These are phyloP conservation scores for Candida lessepsii DNA, from an alignment of 805 yeast species.

Conservation along the genomic window DNA sequence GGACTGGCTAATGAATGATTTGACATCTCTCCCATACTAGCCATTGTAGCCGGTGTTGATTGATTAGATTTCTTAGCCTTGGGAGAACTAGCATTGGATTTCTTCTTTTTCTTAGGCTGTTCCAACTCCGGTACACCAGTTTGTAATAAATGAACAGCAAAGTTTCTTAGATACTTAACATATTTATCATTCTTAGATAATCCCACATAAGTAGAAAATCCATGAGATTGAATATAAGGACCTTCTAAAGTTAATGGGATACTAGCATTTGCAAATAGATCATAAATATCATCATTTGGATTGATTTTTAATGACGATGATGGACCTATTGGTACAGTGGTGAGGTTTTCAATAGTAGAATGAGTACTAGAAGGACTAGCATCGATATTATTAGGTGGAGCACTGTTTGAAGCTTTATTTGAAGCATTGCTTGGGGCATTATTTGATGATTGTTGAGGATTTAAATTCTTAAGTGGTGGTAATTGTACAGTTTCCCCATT, in stretches of 20 bases:
- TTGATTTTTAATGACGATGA: slow-evolving; percentile 31
- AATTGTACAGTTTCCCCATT: slow-evolving; percentile 11
- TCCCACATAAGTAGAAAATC: slow-evolving; percentile 39
- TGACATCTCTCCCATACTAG: neutral
- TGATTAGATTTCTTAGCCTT: slow-evolving; percentile 15
- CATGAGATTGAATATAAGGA: slow-evolving; percentile 39
- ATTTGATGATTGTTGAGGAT: neutral
- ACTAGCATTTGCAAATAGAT: slow-evolving; percentile 33
- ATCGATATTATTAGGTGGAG: neutral
- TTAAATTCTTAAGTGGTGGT: slow-evolving; percentile 14
- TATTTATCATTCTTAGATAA: slow-evolving; percentile 41
- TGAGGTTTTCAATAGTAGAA: slow-evolving; percentile 11
- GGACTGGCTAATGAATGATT: slow-evolving; percentile 3
- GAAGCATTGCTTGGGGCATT: too few species aligned
- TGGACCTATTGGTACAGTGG: slow-evolving; percentile 36
- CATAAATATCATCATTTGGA: slow-evolving; percentile 32
- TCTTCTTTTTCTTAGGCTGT: slow-evolving; percentile 10
- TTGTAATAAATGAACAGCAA: slow-evolving; percentile 30
- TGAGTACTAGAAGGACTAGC: slow-evolving; percentile 2
- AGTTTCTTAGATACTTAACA: slow-evolving; percentile 35
- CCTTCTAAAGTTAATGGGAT: slow-evolving; percentile 37
- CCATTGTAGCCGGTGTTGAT: slow-evolving; percentile 3
- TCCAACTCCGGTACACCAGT: slow-evolving; percentile 24
- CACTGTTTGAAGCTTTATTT: too few species aligned
- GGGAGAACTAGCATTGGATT: slow-evolving; percentile 13